These are phyloP conservation scores for Ophiocordyceps camponoti-leonardi DNA, from an alignment of 2,329 filamentous ascomycete species.

Conservation along the genomic window DNA sequence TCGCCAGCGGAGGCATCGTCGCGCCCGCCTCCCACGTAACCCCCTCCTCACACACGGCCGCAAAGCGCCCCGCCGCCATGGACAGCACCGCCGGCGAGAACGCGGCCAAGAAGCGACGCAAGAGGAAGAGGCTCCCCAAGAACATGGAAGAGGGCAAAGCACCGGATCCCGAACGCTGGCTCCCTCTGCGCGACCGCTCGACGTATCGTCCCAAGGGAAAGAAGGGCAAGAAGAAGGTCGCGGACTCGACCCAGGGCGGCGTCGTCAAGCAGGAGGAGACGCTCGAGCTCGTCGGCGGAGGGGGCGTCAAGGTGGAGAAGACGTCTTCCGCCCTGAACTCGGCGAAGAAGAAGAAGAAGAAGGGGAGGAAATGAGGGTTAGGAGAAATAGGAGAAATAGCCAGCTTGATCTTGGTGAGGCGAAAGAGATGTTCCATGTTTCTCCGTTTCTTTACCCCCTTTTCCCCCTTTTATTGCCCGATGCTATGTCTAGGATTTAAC, in stretches of 20 bases:
- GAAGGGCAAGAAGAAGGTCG: slow-evolving; percentile 73
- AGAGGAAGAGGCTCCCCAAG: slow-evolving; percentile 49
- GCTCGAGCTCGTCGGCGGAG: slow-evolving; percentile 44
- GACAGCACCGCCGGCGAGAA: slow-evolving; percentile 19
- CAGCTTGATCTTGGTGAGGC: not conserved
- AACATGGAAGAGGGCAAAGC: slow-evolving; percentile 61
- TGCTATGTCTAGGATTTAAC: too few species aligned
- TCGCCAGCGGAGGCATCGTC: slow-evolving; percentile 49
- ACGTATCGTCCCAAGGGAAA: slow-evolving; percentile 81
- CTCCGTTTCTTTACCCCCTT: too few species aligned
- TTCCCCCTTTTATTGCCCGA: too few species aligned
- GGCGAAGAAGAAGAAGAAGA: slow-evolving; percentile 35
- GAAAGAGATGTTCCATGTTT: not conserved
- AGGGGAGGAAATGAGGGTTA: slow-evolving; percentile 36
- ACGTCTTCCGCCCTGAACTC: slow-evolving; percentile 17
- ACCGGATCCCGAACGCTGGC: slow-evolving; percentile 81
- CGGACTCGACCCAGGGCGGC: slow-evolving; percentile 72
- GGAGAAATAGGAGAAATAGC: too few species aligned
- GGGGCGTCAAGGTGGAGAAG: slow-evolving; percentile 49
- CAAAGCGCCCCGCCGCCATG: slow-evolving; percentile 30
- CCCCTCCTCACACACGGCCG: slow-evolving; percentile 19
- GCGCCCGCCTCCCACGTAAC: slow-evolving; percentile 18
- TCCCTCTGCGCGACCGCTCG: slow-evolving; percentile 77
- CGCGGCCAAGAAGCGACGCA: slow-evolving; percentile 33
- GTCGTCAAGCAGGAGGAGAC: slow-evolving; percentile 57